Evolutionary conservation across 331 rosid species (phyloP), one percentile per base, ranked within the genome.

Genomic region (Malus hybrid): DNA sequence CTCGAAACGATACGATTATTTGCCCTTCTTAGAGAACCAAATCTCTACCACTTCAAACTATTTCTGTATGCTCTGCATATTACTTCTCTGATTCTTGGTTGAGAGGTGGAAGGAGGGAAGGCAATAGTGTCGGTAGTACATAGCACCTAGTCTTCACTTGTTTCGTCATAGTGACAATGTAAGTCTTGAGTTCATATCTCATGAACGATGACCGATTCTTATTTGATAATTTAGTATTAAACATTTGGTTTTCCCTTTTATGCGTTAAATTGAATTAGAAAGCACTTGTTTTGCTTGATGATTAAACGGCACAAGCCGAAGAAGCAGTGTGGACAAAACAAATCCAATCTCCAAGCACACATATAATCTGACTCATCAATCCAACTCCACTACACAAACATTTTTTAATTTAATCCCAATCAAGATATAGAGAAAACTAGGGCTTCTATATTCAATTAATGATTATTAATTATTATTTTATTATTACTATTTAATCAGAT

Each of bases 361-460:
- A 61, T 4, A 27, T 12, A 12, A 77, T 78, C 87, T 62, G 78
- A 88, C 74, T 86, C 89, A 81, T 83, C 80, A 80, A 78, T 81
- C 76, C 87, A 85, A 77, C 75, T 63, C 79, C 83, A 65, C 71
- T 73, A 73, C 28, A 61, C 42, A 72, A 73, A 34, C 52, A 54
- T 81, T 80, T 79, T 70, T 76, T 73, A 71, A 62, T 7, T 52
- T 1, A 52, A 52, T 52, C 57, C 6, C 56, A 20, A 36, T 15
- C 65, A 73, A 78, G 70, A 73, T 68, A 63, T 31, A 39, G 46
- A 39, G 46, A 9, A 39, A 39, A 39, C 46, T 39, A 39, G 46
- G 46, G 46, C 46, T 2, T 39, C 46, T 9, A 39, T 39, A 39
- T 39, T 39, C 2, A 39, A 39, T 39, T 39, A 2, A 39, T 28